Percentiles rank a stretch among this genome's conserved stretches.
phyloP scores from a whole-genome alignment of 352 stramenopile species.

The Globisporangium paroecandrum region DNA sequence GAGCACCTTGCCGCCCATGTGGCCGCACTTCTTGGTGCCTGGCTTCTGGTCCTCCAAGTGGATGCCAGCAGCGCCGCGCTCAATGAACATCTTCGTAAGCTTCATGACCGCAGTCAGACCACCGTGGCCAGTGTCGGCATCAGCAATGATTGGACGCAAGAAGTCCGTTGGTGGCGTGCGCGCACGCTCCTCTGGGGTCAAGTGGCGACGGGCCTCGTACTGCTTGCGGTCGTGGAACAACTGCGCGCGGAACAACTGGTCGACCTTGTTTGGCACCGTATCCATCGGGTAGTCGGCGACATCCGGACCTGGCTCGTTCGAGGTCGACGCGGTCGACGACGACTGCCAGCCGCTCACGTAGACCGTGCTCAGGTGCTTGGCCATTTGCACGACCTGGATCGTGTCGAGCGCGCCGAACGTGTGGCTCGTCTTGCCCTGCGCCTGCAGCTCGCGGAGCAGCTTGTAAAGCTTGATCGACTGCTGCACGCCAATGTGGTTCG shows the following conservation, averaged over 20 bases:
- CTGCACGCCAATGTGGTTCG: conserved; percentile 40
- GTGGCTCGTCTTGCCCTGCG: conserved; percentile 76
- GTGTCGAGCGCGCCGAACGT: conserved; percentile 90
- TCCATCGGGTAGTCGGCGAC: conserved; percentile 99
- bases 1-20: conserved; percentile 98
- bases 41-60: conserved; percentile 99
- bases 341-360: conserved; percentile 99
- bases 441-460: conserved; percentile 80
- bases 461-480: conserved; percentile 86
- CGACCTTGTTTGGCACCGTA: conserved; percentile 97
- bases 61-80: conserved; percentile 95
- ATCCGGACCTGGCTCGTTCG: conserved; percentile 95
- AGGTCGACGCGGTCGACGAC: conserved; percentile 91
- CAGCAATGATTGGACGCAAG: conserved; percentile 95
- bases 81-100: conserved; percentile 98
- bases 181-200: conserved; percentile 75
- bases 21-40: conserved; percentile 99
- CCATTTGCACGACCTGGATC: conserved; percentile 95
- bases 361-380: conserved; percentile 92
- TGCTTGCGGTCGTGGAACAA: conserved; percentile 97
- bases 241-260: conserved; percentile 97
- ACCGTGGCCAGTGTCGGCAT: conserved; percentile 97
- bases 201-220: conserved; percentile 89
- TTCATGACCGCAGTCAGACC: conserved; percentile 98
- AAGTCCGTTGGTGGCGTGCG: conserved; percentile 91